Base-by-base conservation (phyloP, 192 early-diverging fungal genomes). In the Coemansia sp. region DNA sequence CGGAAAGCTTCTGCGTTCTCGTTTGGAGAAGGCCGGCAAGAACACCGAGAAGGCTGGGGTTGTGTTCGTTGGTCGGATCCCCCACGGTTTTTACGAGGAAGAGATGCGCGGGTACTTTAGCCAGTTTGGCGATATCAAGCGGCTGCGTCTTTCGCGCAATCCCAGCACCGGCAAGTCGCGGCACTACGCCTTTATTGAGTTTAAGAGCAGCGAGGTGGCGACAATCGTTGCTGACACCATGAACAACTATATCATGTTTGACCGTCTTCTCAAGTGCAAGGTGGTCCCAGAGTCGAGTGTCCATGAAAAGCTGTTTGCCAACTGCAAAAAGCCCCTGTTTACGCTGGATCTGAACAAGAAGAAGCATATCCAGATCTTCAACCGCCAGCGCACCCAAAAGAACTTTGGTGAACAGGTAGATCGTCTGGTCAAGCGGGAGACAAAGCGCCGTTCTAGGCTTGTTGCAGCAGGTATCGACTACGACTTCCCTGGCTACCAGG, bases 121-220 rank as follows among this genome's bases (percentile, higher is more conserved):
- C 39, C 97, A 99, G 72, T 99, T 99, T 80, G 97, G 97, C 46
- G 83, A 87, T 0, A 89, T 99, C 19, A 83, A 84, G 25, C 82
- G 87, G 2, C 76, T 98, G 54, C 86, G 92, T 51, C 72, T 98
- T 45, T 91, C 92, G 38, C 86, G 96, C 46, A 98, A 93, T 83
- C 94, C 92, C 65, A 92, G 90, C 83, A 98, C 95, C n/a, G 95
- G 93, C 5, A 73, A 75, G 45, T 94, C 95, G 10, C 93, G 92
- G 81, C 96, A 99, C 76, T 99, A 88, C 72, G 97, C 90, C 1
- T 99, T 95, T 66, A 92, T 99, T 64, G 93, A 98, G 77, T 99
- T 99, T 71, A 83, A 74, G 7, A 81, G 87, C 50, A 75, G 76
- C 40, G 90, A 93, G 49, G 93, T 94, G 12, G 97, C 97, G 16